Evolutionary conservation across 768 basidiomycete species (phyloP), one percentile per base, ranked within the genome.

Genomic region (Leccinum olivaceopallidum): DNA sequence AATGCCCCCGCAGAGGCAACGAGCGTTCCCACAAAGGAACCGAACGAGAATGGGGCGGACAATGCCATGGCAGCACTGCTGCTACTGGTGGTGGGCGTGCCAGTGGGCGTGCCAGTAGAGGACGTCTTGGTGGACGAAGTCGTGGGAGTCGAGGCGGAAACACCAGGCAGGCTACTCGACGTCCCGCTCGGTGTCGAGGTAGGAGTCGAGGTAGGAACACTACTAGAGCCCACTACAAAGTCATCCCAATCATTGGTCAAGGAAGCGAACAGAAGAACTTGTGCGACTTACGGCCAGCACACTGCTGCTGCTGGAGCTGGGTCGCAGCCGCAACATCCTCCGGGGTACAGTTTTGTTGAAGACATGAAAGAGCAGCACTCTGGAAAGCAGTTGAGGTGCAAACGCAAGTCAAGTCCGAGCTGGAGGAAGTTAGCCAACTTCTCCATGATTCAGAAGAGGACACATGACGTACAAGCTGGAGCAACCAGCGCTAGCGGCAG

Each of bases 381-480:
- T 81, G 79, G 78, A 79, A 83, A 2, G 60, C 49, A 1, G 55
- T 10, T 54, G 72, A 78, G 3, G 73, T 65, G 70, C 81, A 83
- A 22, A 79, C 63, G 55, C 81, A 83, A 0, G 59, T 0, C n/a
- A 78, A 0, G 65, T 82, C 66, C 13, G 77, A 67, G 66, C 82
- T 82, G 32, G 52, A 12, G 10, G 20, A 8, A 39, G 37, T 39
- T 8, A 12, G 52, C 56, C 8, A 64, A 36, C 18, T 5, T 3
- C 9, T 13, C 12, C 3, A 2, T 3, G 18, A 51, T 5, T 28
- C 18, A 16, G 22, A 10, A 6, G 4, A 28, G 22, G 5, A 9
- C 13, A n/a, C 12, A 3, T 12, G 22, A 57, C 71, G 6, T 50
- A 74, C 71, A 7, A 65, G 59, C 57, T 58, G 1, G n/a, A 0